Evolutionary conservation across 495 filamentous ascomycete genomes (phyloP).

Genomic region (Cercophora scortea): DNA sequence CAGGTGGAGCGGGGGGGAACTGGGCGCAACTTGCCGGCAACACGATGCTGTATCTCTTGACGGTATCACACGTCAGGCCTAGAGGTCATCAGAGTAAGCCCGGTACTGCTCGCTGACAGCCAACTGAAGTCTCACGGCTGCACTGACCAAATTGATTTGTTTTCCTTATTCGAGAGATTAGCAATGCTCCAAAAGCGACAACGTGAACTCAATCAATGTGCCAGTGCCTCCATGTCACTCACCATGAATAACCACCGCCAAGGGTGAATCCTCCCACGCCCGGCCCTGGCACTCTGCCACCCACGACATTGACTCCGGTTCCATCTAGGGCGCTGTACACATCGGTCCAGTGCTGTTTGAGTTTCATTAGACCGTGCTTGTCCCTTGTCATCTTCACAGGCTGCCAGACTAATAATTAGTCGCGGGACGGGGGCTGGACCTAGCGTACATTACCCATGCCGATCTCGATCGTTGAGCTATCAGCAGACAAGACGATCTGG

Average conservation of each 20-base stretch:
- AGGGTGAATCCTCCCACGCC: slow-evolving; percentile 21
- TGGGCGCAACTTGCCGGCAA: slow-evolving; percentile 12
- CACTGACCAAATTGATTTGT: slow-evolving; percentile 18
- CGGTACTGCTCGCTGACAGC: background rate
- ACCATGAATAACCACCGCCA: slow-evolving; percentile 22
- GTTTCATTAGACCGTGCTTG: background rate
- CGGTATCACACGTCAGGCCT: slow-evolving; percentile 17
- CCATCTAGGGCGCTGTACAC: slow-evolving; percentile 10
- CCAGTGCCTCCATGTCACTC: background rate
- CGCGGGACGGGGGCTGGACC: background rate
- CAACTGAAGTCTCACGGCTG: background rate
- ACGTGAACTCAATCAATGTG: background rate
- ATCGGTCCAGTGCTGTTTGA: slow-evolving; percentile 11
- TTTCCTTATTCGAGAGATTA: slow-evolving; percentile 7
- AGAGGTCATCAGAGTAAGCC: background rate
- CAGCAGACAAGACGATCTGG: slow-evolving; percentile 17
- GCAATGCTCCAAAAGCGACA: background rate
- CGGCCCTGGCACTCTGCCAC: slow-evolving; percentile 16
- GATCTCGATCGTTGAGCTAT: slow-evolving; percentile 36
- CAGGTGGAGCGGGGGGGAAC: background rate
- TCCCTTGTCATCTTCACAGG: background rate
- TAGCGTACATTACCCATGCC: slow-evolving; percentile 19
- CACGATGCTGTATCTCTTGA: slow-evolving; percentile 13
- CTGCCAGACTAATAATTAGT: background rate
- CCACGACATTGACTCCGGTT: slow-evolving; percentile 15